Conservation (phyloP, 1,284 basidiomycete genomes). For the Pholiota adiposa region DNA sequence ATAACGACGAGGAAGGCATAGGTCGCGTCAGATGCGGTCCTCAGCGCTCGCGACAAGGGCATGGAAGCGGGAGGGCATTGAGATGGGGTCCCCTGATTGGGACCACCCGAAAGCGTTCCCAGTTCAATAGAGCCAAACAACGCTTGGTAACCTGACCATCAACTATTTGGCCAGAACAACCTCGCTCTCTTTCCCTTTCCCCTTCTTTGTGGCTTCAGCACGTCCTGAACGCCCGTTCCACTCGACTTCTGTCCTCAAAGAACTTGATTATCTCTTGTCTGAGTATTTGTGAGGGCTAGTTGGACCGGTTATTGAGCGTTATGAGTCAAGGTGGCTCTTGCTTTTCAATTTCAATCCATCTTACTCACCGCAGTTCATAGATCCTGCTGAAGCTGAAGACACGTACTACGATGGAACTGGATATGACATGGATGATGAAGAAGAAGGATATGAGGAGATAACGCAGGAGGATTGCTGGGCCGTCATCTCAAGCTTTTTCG, state of each 20-base stretch:
- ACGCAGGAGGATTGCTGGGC: slow-evolving; percentile 96
- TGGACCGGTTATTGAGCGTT: slow-evolving; percentile 15
- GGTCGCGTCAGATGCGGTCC: slow-evolving; percentile 42
- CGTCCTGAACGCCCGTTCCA: not conserved
- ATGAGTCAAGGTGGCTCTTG: slow-evolving; percentile 56
- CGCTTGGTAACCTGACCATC: slow-evolving; percentile 23
- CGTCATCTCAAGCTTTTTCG: slow-evolving; percentile 95
- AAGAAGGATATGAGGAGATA: slow-evolving; percentile 77
- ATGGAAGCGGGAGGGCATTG: slow-evolving; percentile 13
- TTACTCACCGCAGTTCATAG: slow-evolving; percentile 35
- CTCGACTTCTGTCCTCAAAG: not conserved
- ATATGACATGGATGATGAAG: slow-evolving; percentile 60
- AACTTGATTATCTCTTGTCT: not conserved
- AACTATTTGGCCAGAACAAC: slow-evolving; percentile 9
- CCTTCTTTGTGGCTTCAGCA: not conserved
- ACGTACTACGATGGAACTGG: slow-evolving; percentile 62
- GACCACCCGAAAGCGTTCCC: not conserved
- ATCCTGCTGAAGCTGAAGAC: slow-evolving; percentile 51
- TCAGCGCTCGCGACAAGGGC: slow-evolving; percentile 36
- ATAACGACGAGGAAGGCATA: slow-evolving; percentile 61
- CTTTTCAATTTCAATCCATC: slow-evolving; percentile 23
- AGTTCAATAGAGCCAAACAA: slow-evolving; percentile 29
- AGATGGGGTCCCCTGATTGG: not conserved
- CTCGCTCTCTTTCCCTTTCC: not conserved
- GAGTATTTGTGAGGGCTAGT: not conserved